A percentile compares a stretch with the other conserved stretches of the same genome.
phyloP scores from a whole-genome alignment of 2,329 filamentous ascomycete genomes.

The Pseudopyrenochaeta lycopersici region DNA sequence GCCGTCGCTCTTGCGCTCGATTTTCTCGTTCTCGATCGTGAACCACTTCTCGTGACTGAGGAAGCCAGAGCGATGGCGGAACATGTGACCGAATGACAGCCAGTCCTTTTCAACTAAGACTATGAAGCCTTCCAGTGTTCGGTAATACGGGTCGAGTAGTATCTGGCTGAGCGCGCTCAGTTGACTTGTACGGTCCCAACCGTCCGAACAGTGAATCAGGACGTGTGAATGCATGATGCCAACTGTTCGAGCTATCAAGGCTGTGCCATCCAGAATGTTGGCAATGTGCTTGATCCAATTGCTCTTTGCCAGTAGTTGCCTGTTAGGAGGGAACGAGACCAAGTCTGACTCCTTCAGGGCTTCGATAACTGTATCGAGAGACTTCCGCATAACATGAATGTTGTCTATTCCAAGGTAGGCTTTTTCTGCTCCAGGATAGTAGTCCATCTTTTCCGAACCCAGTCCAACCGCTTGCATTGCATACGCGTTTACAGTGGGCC shows the following conservation, averaged over 20 bases:
- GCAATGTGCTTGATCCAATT: conserved; percentile 91
- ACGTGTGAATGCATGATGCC: conserved; percentile 94
- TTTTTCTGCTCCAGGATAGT: conserved; percentile 92
- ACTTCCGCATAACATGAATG: conserved; percentile 97
- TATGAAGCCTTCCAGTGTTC: conserved; percentile 93
- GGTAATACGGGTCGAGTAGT: conserved; percentile 93
- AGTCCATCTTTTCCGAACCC: conserved; percentile 97
- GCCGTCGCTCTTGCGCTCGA: conserved; percentile 59
- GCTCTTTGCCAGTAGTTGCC: conserved; percentile 82
- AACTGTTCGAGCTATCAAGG: conserved; percentile 84
- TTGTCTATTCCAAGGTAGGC: conserved; percentile 96
- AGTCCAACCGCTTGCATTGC: conserved; percentile 93
- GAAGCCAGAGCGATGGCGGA: conserved; percentile 88
- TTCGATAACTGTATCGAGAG: conserved; percentile 85
- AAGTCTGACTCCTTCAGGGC: conserved; percentile 93
- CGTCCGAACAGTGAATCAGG: conserved; percentile 96
- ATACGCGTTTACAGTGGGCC: conserved; percentile 91
- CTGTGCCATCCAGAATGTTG: conserved; percentile 82
- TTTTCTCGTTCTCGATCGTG: conserved; percentile 79
- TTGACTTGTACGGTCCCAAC: conserved; percentile 97
- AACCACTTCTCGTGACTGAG: conserved; percentile 96
- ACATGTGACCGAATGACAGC: conserved; percentile 98
- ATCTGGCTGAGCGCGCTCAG: conserved; percentile 90
- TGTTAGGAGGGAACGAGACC: conserved; percentile 80
- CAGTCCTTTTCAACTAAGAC: conserved; percentile 96